Conservation (phyloP, 2,329 filamentous ascomycete species). For the Dactylellina haptotyla region DNA sequence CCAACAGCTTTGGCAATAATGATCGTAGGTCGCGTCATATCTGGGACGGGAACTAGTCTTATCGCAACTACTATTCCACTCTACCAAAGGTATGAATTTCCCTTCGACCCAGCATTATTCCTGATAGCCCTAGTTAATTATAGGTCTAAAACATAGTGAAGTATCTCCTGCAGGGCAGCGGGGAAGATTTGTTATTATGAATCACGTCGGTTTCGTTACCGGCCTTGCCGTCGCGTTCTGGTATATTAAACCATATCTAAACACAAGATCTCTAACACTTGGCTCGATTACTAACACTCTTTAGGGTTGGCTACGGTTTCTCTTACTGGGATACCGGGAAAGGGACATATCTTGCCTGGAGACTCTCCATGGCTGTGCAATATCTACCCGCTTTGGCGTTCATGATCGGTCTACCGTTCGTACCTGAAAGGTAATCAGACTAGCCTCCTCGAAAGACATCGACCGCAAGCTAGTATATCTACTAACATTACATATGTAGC, state of each 20-base stretch:
- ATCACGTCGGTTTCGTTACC: slow-evolving; percentile 69
- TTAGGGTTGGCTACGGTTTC: slow-evolving; percentile 69
- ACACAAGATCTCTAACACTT: not conserved
- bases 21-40: slow-evolving; percentile 66
- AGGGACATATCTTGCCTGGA: slow-evolving; percentile 67
- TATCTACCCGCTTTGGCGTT: slow-evolving; percentile 67
- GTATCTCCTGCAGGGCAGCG: slow-evolving; percentile 67
- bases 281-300: slow-evolving; percentile 16
- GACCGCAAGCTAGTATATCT: not conserved
- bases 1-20: slow-evolving; percentile 64
- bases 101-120: not conserved
- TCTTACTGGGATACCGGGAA: slow-evolving; percentile 66
- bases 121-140: not conserved
- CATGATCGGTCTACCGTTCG: slow-evolving; percentile 65
- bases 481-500: slow-evolving; percentile 58
- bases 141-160: slow-evolving; percentile 62
- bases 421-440: slow-evolving; percentile 67
- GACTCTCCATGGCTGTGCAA: slow-evolving; percentile 67
- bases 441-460: not conserved
- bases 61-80: slow-evolving; percentile 69
- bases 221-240: slow-evolving; percentile 69
- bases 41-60: slow-evolving; percentile 67
- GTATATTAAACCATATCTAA: slow-evolving; percentile 60
- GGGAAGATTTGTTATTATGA: slow-evolving; percentile 69
- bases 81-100: slow-evolving; percentile 66